These are phyloP conservation scores for Xylaria telfairii DNA, from an alignment of 495 filamentous ascomycete species.

Conservation along the genomic window DNA sequence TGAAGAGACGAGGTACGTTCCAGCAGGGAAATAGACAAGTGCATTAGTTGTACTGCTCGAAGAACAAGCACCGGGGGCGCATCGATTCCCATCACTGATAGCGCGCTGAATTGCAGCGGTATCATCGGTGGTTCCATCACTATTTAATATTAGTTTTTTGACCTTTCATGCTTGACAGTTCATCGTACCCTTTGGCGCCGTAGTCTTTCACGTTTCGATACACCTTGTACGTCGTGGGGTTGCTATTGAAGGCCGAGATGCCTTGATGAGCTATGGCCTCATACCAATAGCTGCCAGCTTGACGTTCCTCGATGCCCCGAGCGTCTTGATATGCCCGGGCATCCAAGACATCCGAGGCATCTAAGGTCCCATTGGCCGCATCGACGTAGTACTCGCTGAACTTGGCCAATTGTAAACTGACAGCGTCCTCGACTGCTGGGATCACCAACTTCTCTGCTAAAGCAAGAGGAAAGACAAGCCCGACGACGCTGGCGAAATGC, in stretches of 20 bases:
- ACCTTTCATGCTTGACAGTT: neutral
- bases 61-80: constrained; percentile 73
- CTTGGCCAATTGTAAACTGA: constrained; percentile 30
- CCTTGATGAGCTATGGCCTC: constrained; percentile 55
- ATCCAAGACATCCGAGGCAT: constrained; percentile 4
- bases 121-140: constrained; percentile 79
- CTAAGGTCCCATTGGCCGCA: constrained; percentile 20
- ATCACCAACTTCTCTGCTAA: constrained; percentile 33
- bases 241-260: constrained; percentile 49
- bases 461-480: constrained; percentile 26
- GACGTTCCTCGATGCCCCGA: constrained; percentile 29
- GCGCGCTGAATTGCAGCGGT: constrained; percentile 82
- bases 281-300: constrained; percentile 47
- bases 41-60: constrained; percentile 76
- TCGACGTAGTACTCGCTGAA: constrained; percentile 30
- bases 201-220: constrained; percentile 66
- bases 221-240: constrained; percentile 51
- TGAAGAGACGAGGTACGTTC: constrained; percentile 71
- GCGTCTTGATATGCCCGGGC: constrained; percentile 1
- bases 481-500: constrained; percentile 25
- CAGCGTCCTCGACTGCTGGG: constrained; percentile 32
- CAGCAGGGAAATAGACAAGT: constrained; percentile 77
- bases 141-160: constrained; percentile 23
- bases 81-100: constrained; percentile 75
- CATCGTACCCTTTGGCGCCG: constrained; percentile 54